Evolutionary conservation across 805 yeast species (phyloP), one percentile per base, ranked within the genome.

Genomic region (Candida sakaeoensis): DNA sequence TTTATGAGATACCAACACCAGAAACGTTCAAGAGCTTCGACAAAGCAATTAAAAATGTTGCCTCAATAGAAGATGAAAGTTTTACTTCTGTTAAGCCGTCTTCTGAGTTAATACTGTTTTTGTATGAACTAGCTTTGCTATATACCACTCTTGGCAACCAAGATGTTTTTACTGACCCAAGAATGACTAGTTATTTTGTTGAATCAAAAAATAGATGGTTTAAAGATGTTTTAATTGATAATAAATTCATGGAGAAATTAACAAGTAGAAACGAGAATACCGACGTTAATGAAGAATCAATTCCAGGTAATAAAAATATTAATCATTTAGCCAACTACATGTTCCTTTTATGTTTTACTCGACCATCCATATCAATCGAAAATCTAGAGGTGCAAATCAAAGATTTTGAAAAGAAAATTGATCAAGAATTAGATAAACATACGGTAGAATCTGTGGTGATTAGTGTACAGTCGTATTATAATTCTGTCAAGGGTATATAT

Each of bases 171-270:
- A 16, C 14, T 7, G 16, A 19, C 15, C 9, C 23, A 16, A 15
- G 7, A 8, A 44, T 15, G 46, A 52, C 12, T 46, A 30, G 14
- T 0, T 29, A 43, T 1, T 67, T 65, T 38, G 40, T 43, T 3
- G 36, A 42, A n/a, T 37, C 40, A n/a, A 68, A 68, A 45, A 61
- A 61, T 39, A 37, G 49, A 4, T 66, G 70, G 71, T 44, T 65
- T 9, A 23, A 16, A 12, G 37, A 16, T 7, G 25, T 27, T 3
- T 12, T 35, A 18, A 26, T 35, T 3, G 19, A 35, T 12, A n/a
- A 23, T 5, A 5, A 37, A 3, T 29, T 37, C 13, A 23, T 15
- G 8, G 16, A 23, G 7, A 5, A 16, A 5, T 13, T 37, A 10
- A 3, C 12, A 16, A 37, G 25, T 13, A 15, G n/a, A 30, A 35